Evolutionary conservation across 352 stramenopile species (phyloP), one percentile per base, ranked within the genome.

Genomic region (Aphanomyces invadans): DNA sequence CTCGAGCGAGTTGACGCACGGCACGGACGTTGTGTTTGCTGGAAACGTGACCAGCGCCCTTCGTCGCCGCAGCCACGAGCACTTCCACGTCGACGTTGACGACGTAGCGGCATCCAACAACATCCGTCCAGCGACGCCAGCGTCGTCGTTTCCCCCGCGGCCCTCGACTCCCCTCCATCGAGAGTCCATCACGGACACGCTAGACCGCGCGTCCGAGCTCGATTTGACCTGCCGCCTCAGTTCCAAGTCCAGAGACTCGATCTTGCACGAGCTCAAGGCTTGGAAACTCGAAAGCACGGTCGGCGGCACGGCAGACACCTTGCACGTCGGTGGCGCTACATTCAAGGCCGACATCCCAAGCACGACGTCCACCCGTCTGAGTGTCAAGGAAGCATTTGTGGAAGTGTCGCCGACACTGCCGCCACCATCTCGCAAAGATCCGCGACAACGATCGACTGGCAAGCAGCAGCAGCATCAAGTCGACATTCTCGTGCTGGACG

Each of bases 31-130:
- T 32, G 85, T 94, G 1, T 92, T 96, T 72, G 87, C 88, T 1
- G 88, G 88, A 45, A 95, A 94, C 69, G 79, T 94, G n/a, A 91
- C 86, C 1, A 92, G 83, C 23, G 80, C 87, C 2, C 65, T 95
- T 55, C 79, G 87, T 12, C 76, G 83, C 4, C 83, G 88, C 57
- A 74, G 84, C 32, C 85, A 75, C 48, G 82, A 91, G 69, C 79
- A 73, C 19, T 53, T 69, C 1, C 71, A 80, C 21, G 21, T 48
- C 31, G 26, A 62, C 46, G 21, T 4, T 5, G 53, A 70, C 5
- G 32, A 56, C 53, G 25, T 9, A 28, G 33, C 38, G 28, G 44
- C 46, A 32, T 54, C 38, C 29, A 49, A 62, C 29, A 61, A 31
- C 25, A 25, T 65, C 39, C 38, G 62, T 21, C 51, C 48, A n/a